phyloP scores from a whole-genome alignment of 495 filamentous ascomycete species.

The Talaromyces wortmannii region DNA sequence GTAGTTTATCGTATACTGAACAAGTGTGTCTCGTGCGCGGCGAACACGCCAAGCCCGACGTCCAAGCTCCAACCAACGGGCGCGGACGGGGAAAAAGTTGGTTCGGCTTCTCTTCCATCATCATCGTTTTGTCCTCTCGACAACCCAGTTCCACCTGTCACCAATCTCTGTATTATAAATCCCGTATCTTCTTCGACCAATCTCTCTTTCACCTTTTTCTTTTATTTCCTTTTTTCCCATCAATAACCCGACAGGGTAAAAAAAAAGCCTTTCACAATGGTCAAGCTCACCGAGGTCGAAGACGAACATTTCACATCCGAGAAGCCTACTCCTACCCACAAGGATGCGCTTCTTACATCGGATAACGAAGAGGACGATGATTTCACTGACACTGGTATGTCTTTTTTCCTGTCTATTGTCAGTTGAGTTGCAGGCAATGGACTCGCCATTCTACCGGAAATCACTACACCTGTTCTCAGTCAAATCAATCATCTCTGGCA shows the following conservation, averaged over 20 bases:
- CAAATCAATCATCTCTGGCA: not conserved
- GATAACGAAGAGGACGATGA: conserved; percentile 82
- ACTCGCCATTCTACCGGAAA: conserved; percentile 60
- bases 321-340: conserved; percentile 56
- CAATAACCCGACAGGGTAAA: not conserved
- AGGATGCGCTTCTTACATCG: conserved; percentile 42
- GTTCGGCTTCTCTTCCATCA: not conserved
- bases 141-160: not conserved
- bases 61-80: not conserved
- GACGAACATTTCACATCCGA: conserved; percentile 83
- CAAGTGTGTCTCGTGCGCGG: not conserved
- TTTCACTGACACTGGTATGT: conserved; percentile 83
- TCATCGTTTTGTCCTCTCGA: not conserved
- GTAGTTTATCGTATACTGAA: not conserved
- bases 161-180: not conserved
- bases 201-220: conserved; percentile 1
- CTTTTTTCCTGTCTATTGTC: not conserved
- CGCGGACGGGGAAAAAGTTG: conserved; percentile 3
- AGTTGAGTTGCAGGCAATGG: conserved; percentile 18
- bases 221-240: not conserved
- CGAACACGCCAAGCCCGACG: not conserved
- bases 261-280: conserved; percentile 59
- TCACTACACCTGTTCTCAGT: conserved; percentile 32
- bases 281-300: conserved; percentile 90
- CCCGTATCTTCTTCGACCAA: not conserved